Percentiles rank a stretch among this genome's conserved stretches.
Evolutionary conservation across 352 stramenopile species (phyloP).

Genomic region (Phytophthora pinifolia): DNA sequence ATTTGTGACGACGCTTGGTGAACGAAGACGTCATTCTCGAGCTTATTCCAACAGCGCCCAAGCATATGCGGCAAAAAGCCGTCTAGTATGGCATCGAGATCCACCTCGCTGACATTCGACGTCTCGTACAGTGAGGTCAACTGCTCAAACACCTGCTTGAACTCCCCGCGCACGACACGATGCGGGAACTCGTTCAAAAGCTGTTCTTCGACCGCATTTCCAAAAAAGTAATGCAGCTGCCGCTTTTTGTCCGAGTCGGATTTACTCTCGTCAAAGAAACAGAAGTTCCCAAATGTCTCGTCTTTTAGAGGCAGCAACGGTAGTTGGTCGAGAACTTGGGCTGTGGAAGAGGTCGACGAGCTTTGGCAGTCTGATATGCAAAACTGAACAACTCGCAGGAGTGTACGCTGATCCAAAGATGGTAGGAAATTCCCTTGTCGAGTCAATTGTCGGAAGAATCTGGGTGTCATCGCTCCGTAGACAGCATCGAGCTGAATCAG

Average conservation of each 20-base stretch:
- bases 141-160: constrained; percentile 47
- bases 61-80: constrained; percentile 49
- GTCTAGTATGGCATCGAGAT: constrained; percentile 30
- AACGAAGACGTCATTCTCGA: constrained; percentile 30
- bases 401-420: constrained; percentile 23
- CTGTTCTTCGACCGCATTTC: constrained; percentile 45
- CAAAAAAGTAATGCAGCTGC: constrained; percentile 41
- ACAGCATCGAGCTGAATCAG: constrained; percentile 53
- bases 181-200: constrained; percentile 48
- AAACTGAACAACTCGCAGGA: constrained; percentile 48
- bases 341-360: background rate
- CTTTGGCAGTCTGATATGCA: constrained; percentile 40
- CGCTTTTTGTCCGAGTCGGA: constrained; percentile 10
- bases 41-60: constrained; percentile 33
- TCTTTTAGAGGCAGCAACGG: constrained; percentile 50
- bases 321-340: constrained; percentile 36
- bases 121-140: constrained; percentile 38
- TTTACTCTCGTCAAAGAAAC: constrained; percentile 17
- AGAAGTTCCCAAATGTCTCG: constrained; percentile 42
- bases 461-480: constrained; percentile 53
- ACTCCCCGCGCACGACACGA: constrained; percentile 38
- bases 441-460: constrained; percentile 52
- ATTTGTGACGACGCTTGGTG: constrained; percentile 16
- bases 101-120: constrained; percentile 49
- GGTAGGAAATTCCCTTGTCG: constrained; percentile 38